Evolutionary conservation across 495 filamentous ascomycete genomes (phyloP).

Genomic region (Copromyces sp.): DNA sequence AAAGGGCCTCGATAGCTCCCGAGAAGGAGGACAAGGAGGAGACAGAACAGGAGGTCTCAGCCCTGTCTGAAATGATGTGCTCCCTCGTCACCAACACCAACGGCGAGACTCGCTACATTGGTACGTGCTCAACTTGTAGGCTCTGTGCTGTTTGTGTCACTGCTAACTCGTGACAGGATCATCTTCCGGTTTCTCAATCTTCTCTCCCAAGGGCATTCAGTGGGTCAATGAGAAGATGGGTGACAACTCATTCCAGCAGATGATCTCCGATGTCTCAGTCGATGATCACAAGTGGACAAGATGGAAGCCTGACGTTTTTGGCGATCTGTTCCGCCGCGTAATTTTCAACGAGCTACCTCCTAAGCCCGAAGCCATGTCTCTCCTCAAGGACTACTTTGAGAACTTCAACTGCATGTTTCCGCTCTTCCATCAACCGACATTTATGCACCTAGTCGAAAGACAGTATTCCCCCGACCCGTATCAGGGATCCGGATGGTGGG

Average conservation of each 20-base stretch:
- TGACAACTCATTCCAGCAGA: slow-evolving; percentile 86
- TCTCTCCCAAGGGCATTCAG: slow-evolving; percentile 90
- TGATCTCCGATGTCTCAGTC: slow-evolving; percentile 74
- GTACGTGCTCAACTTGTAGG: slow-evolving; percentile 37
- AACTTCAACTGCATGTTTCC: slow-evolving; percentile 99
- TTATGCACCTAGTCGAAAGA: slow-evolving; percentile 89
- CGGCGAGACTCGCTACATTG: slow-evolving; percentile 93
- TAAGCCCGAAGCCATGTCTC: slow-evolving; percentile 67
- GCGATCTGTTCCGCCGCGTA: slow-evolving; percentile 81
- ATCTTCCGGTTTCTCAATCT: slow-evolving; percentile 93
- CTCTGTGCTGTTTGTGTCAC: not conserved
- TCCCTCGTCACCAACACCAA: slow-evolving; percentile 95
- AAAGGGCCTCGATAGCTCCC: slow-evolving; percentile 22
- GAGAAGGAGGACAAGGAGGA: slow-evolving; percentile 37
- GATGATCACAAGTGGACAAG: slow-evolving; percentile 91
- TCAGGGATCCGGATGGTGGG: slow-evolving; percentile 96
- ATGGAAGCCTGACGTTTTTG: slow-evolving; percentile 93
- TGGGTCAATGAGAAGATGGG: slow-evolving; percentile 99
- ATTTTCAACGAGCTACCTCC: slow-evolving; percentile 73
- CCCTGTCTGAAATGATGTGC: slow-evolving; percentile 97
- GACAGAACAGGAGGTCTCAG: slow-evolving; percentile 86
- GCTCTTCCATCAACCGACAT: slow-evolving; percentile 92
- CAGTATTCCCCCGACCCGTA: slow-evolving; percentile 93
- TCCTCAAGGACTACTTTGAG: slow-evolving; percentile 89
- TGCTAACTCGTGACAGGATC: slow-evolving; percentile 53